A percentile compares a stretch with the other conserved stretches of the same genome.
Evolutionary conservation across 768 basidiomycete genomes (phyloP).

Genomic region (Dendrothele bispora): DNA sequence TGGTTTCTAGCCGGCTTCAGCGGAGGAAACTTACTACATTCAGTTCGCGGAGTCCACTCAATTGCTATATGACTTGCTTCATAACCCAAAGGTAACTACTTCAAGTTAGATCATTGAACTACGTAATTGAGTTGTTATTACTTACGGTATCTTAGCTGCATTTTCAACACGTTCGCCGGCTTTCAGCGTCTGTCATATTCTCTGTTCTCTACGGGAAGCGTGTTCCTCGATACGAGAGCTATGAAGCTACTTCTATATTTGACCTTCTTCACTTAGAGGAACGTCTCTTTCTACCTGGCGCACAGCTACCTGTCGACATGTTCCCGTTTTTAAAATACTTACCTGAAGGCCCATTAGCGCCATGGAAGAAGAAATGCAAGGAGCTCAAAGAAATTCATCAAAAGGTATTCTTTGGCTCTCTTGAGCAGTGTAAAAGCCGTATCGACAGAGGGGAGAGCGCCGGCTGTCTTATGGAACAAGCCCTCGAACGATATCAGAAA

Average conservation of each 20-base stretch:
- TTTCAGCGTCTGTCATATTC: slow-evolving; percentile 28
- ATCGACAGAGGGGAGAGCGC: slow-evolving; percentile 22
- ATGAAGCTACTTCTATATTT: slow-evolving; percentile 24
- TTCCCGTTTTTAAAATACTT: slow-evolving; percentile 31
- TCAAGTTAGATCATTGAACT: background rate
- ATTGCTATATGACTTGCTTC: slow-evolving; percentile 24
- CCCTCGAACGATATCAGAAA: slow-evolving; percentile 21
- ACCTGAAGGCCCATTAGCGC: slow-evolving; percentile 33
- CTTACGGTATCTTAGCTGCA: slow-evolving; percentile 19
- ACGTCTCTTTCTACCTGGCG: slow-evolving; percentile 27
- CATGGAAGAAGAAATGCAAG: slow-evolving; percentile 29
- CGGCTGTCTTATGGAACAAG: slow-evolving; percentile 32
- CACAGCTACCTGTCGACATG: slow-evolving; percentile 34
- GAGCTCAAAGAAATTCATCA: slow-evolving; percentile 24
- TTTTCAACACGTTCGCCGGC: slow-evolving; percentile 30
- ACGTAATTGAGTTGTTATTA: no score
- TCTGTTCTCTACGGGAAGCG: slow-evolving; percentile 31
- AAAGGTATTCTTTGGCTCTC: slow-evolving; percentile 26
- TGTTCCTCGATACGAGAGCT: slow-evolving; percentile 22
- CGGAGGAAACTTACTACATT: no score
- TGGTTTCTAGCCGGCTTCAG: no score
- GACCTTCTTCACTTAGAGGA: slow-evolving; percentile 24
- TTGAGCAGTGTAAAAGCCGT: slow-evolving; percentile 24
- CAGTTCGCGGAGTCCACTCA: slow-evolving; percentile 23
- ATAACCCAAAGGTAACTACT: slow-evolving; percentile 21